Evolutionary conservation across 768 basidiomycete species (phyloP).

Genomic region (Mycena crocata): DNA sequence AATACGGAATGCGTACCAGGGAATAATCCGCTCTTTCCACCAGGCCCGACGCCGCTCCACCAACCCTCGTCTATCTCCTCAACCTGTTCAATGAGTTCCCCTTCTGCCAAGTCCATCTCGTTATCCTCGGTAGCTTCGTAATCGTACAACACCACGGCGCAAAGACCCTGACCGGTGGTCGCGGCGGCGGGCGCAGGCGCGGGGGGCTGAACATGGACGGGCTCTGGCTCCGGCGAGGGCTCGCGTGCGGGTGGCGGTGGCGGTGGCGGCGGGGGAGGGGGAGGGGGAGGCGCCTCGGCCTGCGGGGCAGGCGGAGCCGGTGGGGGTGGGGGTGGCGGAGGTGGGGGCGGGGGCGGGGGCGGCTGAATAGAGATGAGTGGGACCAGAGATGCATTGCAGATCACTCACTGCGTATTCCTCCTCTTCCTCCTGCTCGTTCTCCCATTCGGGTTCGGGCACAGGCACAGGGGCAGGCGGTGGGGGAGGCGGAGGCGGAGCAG

Average conservation of each 20-base stretch:
- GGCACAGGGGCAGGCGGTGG: constrained; percentile 38
- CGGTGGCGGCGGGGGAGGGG: constrained; percentile 53
- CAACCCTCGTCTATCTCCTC: constrained; percentile 91
- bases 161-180: constrained; percentile 59
- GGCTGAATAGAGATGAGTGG: constrained; percentile 36
- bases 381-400: background rate
- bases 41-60: constrained; percentile 85
- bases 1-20: constrained; percentile 65
- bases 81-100: constrained; percentile 84
- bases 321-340: constrained; percentile 54
- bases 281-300: constrained; percentile 50
- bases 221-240: constrained; percentile 34
- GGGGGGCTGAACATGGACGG: constrained; percentile 28
- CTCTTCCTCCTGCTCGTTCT: constrained; percentile 44
- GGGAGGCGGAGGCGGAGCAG: constrained; percentile 34
- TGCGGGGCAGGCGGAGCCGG: constrained; percentile 46
- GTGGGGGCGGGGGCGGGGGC: constrained; percentile 55
- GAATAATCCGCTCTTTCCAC: constrained; percentile 86
- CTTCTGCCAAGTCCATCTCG: constrained; percentile 84
- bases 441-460: constrained; percentile 41
- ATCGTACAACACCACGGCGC: constrained; percentile 82
- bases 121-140: constrained; percentile 92
- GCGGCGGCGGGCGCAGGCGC: constrained; percentile 42
- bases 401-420: constrained; percentile 44
- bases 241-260: constrained; percentile 41